Evolutionary conservation across 1,284 basidiomycete species (phyloP).

Genomic region (Stygiomarasmius scandens): DNA sequence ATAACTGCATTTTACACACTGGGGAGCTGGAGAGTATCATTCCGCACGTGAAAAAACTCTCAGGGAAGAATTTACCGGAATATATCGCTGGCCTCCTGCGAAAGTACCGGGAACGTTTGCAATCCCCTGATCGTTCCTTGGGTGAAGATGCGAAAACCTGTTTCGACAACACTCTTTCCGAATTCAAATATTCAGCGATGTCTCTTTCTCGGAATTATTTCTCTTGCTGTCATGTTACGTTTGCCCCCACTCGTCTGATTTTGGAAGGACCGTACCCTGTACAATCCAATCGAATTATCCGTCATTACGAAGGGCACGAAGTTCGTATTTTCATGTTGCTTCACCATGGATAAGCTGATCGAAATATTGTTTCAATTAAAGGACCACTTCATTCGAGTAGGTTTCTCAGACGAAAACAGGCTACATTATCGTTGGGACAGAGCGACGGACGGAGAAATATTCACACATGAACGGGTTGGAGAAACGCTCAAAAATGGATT

Average conservation of each 20-base stretch:
- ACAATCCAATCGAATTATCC: slow-evolving; percentile 67
- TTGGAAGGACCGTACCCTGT: slow-evolving; percentile 73
- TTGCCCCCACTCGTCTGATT: slow-evolving; percentile 69
- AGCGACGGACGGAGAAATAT: slow-evolving; percentile 59
- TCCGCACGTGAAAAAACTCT: slow-evolving; percentile 43
- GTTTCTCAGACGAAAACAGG: slow-evolving; percentile 78
- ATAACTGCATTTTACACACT: slow-evolving; percentile 60
- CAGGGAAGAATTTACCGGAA: slow-evolving; percentile 24
- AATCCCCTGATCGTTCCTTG: slow-evolving; percentile 36
- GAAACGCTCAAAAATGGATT: slow-evolving; percentile 66
- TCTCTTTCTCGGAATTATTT: slow-evolving; percentile 40
- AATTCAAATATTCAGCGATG: slow-evolving; percentile 23
- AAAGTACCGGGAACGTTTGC: slow-evolving; percentile 49
- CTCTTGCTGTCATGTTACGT: slow-evolving; percentile 64
- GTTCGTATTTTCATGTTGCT: not conserved
- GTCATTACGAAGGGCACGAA: slow-evolving; percentile 49
- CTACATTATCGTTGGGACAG: slow-evolving; percentile 68
- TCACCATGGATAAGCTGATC: no score
- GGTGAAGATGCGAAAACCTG: slow-evolving; percentile 53
- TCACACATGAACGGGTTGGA: slow-evolving; percentile 68
- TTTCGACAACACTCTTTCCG: slow-evolving; percentile 42
- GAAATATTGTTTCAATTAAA: slow-evolving; percentile 20
- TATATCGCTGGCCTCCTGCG: slow-evolving; percentile 54
- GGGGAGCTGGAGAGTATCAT: slow-evolving; percentile 52
- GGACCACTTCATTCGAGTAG: slow-evolving; percentile 73